phyloP scores from a whole-genome alignment of 1,139 yeast genomes.

The Eremothecium gossypii region DNA sequence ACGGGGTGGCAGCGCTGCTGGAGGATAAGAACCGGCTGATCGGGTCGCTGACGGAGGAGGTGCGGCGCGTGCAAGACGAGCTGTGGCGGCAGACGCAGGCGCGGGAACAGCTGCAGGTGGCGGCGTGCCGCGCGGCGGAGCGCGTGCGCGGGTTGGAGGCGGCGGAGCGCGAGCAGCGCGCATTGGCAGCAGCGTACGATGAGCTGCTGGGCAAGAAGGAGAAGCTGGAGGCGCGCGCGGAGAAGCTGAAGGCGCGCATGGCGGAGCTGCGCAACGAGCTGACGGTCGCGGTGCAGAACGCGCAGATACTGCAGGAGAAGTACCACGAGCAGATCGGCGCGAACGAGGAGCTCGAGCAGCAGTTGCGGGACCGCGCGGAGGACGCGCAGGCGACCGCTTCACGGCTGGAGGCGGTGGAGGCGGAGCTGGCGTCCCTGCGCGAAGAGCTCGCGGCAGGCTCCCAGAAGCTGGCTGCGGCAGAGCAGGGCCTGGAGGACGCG shows the following conservation, averaged over 20 bases:
- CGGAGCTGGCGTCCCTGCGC: slow-evolving; percentile 2
- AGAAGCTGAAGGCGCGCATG: slow-evolving; percentile 5
- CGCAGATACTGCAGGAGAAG: slow-evolving; percentile 25
- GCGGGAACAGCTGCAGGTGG: slow-evolving; percentile 3
- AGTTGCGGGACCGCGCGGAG: slow-evolving; percentile 4
- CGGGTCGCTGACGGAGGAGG: slow-evolving; percentile 33
- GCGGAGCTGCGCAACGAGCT: slow-evolving; percentile 19
- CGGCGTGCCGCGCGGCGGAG: not conserved
- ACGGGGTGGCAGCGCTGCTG: not conserved
- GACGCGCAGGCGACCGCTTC: slow-evolving; percentile 2
- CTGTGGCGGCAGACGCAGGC: not conserved
- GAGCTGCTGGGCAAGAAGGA: slow-evolving; percentile 33
- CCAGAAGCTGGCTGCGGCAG: slow-evolving; percentile 2
- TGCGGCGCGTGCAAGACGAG: slow-evolving; percentile 1
- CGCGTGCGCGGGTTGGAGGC: not conserved
- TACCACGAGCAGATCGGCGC: slow-evolving; percentile 15
- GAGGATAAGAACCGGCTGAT: slow-evolving; percentile 20
- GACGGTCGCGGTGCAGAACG: slow-evolving; percentile 25
- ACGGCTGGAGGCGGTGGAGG: slow-evolving; percentile 4
- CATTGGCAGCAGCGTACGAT: slow-evolving; percentile 8
- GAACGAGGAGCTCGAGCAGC: slow-evolving; percentile 7
- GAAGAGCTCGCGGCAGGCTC: slow-evolving; percentile 5
- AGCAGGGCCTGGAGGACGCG: not conserved
- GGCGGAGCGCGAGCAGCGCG: not conserved
- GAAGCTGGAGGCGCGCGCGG: slow-evolving; percentile 17